A percentile compares a stretch with the other conserved stretches of the same genome.
These are phyloP conservation scores for Solanum tarijense DNA, from an alignment of 257 asterid genomes.

Conservation along the genomic window DNA sequence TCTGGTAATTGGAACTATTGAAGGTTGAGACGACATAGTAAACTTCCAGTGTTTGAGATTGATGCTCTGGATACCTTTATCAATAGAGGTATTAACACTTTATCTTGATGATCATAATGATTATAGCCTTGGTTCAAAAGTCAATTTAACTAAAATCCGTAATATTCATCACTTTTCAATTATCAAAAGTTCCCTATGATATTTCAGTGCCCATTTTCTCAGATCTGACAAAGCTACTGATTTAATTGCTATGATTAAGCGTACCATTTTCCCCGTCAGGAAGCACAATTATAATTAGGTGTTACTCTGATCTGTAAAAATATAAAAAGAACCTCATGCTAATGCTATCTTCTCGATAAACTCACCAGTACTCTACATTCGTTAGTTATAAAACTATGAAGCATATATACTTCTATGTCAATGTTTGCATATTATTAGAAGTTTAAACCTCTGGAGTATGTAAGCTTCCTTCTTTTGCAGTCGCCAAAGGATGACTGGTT, in stretches of 20 bases:
- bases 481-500: background rate
- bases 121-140: background rate
- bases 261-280: background rate
- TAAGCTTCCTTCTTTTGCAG: background rate
- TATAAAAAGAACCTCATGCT: background rate
- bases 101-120: background rate
- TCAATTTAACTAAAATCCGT: background rate
- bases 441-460: background rate
- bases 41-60: background rate
- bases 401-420: background rate
- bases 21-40: background rate
- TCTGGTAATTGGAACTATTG: slow-evolving; percentile 40
- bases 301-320: background rate
- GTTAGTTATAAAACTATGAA: background rate
- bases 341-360: background rate
- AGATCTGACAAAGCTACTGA: background rate
- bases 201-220: background rate
- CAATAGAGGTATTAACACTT: background rate
- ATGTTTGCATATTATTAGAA: background rate
- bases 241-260: background rate
- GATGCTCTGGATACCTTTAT: background rate
- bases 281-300: background rate
- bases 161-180: background rate
- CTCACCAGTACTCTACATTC: background rate
- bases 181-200: background rate